phyloP scores from a whole-genome alignment of 805 yeast species.

The Kregervanrija fluxuum region DNA sequence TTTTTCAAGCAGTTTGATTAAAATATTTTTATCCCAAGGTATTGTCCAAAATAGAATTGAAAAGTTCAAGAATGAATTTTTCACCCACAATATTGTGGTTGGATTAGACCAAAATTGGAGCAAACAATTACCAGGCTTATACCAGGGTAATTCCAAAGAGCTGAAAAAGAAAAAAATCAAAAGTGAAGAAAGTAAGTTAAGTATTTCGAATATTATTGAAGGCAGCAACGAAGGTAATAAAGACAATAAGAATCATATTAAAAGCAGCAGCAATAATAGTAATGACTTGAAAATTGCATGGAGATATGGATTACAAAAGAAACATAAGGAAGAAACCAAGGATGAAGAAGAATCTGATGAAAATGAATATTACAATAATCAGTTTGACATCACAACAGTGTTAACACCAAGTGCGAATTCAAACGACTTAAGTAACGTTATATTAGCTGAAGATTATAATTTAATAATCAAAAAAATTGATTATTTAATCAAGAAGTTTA shows the following conservation, averaged over 20 bases:
- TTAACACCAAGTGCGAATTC: slow-evolving; percentile 59
- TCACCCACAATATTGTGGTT: slow-evolving; percentile 56
- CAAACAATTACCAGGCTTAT: slow-evolving; percentile 68
- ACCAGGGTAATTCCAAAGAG: slow-evolving; percentile 61
- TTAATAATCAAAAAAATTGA: slow-evolving; percentile 36
- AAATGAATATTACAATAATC: slow-evolving; percentile 47
- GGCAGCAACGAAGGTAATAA: slow-evolving; percentile 14
- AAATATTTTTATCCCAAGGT: slow-evolving; percentile 74
- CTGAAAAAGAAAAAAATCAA: slow-evolving; percentile 52
- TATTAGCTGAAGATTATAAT: slow-evolving; percentile 23
- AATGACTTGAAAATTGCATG: slow-evolving; percentile 82
- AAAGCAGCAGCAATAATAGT: slow-evolving; percentile 3
- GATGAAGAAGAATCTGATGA: slow-evolving; percentile 27
- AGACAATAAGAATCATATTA: slow-evolving; percentile 6
- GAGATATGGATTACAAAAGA: slow-evolving; percentile 65
- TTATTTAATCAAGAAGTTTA: slow-evolving; percentile 31
- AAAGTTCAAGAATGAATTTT: slow-evolving; percentile 19
- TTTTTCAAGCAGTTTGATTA: slow-evolving; percentile 62
- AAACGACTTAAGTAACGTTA: slow-evolving; percentile 53
- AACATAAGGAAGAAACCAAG: slow-evolving; percentile 3
- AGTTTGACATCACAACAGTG: slow-evolving; percentile 72
- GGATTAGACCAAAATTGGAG: slow-evolving; percentile 56
- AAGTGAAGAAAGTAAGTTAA: slow-evolving; percentile 53
- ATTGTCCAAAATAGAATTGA: slow-evolving; percentile 52
- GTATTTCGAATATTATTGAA: slow-evolving; percentile 59